phyloP scores from a whole-genome alignment of 2,329 filamentous ascomycete species.

The Calonectria fujianensis region DNA sequence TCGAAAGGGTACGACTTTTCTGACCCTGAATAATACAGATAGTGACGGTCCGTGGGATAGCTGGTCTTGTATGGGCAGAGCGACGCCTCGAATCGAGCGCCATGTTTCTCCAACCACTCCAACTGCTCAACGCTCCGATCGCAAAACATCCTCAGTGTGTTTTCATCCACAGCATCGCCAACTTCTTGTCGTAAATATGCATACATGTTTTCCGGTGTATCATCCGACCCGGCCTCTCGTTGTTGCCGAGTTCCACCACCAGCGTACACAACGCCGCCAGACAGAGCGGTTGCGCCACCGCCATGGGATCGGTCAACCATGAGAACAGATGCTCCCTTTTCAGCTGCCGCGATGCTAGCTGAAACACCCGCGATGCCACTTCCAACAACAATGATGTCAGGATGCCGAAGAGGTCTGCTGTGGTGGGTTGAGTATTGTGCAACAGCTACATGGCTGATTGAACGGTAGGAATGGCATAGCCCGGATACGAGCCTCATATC shows the following conservation, averaged over 20 bases:
- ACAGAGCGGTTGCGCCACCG: neutral
- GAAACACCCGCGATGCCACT: conserved; percentile 7
- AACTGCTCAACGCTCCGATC: conserved; percentile 4
- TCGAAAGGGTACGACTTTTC: conserved; percentile 20
- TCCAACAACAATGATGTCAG: neutral
- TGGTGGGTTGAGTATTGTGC: neutral
- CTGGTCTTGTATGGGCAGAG: conserved; percentile 24
- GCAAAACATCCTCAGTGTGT: conserved; percentile 5
- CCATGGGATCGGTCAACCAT: conserved; percentile 6
- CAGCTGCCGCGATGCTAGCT: neutral
- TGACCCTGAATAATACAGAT: conserved; percentile 10
- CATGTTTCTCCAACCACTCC: conserved; percentile 29
- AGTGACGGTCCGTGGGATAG: conserved; percentile 19
- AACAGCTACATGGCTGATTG: neutral
- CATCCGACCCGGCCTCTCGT: conserved; percentile 1
- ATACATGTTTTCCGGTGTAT: conserved; percentile 10
- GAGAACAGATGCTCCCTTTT: conserved; percentile 10
- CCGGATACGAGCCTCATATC: neutral
- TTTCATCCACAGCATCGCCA: neutral
- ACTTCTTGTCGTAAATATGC: conserved; percentile 6
- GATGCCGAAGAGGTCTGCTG: neutral
- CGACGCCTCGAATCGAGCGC: conserved; percentile 22
- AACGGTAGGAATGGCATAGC: neutral
- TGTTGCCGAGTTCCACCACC: conserved; percentile 11
- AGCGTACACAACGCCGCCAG: conserved; percentile 17